Evolutionary conservation across 306 rosid genomes (phyloP).

Genomic region (Potentilla sterilis): DNA sequence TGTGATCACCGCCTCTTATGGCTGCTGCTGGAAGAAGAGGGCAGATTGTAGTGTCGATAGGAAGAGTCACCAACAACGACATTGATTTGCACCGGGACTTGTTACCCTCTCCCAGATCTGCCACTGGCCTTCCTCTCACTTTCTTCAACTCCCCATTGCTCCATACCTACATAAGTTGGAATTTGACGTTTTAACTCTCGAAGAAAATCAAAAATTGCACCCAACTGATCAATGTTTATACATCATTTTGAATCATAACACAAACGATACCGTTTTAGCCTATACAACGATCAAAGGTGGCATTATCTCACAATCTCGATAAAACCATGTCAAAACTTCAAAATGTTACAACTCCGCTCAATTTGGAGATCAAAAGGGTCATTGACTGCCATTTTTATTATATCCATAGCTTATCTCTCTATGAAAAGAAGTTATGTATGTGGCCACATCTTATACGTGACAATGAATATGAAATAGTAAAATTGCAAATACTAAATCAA

Average conservation of each 20-base stretch:
- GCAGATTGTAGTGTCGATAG: constrained; percentile 49
- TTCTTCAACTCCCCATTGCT: constrained; percentile 81
- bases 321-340: neutral
- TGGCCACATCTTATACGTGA: neutral
- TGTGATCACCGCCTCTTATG: neutral
- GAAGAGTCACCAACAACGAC: constrained; percentile 71
- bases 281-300: neutral
- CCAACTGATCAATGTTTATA: neutral
- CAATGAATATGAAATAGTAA: neutral
- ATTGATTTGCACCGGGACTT: constrained; percentile 50
- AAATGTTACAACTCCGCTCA: neutral
- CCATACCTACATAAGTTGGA: constrained; percentile 55
- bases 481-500: neutral
- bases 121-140: constrained; percentile 74
- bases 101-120: constrained; percentile 22
- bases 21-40: constrained; percentile 38
- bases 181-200: neutral
- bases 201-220: neutral
- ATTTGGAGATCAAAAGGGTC: neutral
- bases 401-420: neutral
- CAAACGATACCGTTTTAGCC: neutral
- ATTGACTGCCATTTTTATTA: neutral
- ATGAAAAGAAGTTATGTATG: too few species aligned
- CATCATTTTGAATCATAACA: neutral
- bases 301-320: neutral